Conservation (phyloP, 177 flowering plant species). For the Vitis hybrid region DNA sequence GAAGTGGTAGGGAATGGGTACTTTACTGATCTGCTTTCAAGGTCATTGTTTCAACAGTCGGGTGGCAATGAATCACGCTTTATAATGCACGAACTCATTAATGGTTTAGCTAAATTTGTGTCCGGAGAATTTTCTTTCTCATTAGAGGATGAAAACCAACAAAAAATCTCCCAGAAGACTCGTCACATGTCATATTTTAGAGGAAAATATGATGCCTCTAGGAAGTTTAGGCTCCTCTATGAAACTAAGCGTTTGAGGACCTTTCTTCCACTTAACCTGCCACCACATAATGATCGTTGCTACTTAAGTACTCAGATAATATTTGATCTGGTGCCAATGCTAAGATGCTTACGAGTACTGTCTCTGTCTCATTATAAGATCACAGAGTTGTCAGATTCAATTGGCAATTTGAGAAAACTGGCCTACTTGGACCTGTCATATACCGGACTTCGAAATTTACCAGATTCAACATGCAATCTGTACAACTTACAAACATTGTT, state of each 20-base stretch:
- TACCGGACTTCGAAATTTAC: slow-evolving; percentile 20
- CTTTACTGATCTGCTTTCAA: slow-evolving; percentile 21
- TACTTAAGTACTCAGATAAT: background rate
- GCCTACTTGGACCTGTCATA: slow-evolving; percentile 32
- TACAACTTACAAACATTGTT: slow-evolving; percentile 33
- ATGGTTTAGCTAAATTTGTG: slow-evolving; percentile 33
- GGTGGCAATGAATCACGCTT: background rate
- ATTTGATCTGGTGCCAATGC: slow-evolving; percentile 7
- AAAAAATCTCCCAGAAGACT: background rate
- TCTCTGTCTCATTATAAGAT: slow-evolving; percentile 3
- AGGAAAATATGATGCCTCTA: background rate
- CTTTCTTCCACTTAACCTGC: slow-evolving; percentile 17
- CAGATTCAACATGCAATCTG: slow-evolving; percentile 18
- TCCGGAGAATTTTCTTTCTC: slow-evolving; percentile 20
- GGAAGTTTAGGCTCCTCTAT: slow-evolving; percentile 6
- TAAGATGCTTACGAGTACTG: slow-evolving; percentile 22
- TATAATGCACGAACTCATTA: slow-evolving; percentile 43
- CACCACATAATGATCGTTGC: background rate
- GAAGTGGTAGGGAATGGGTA: slow-evolving; percentile 31
- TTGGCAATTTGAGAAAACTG: slow-evolving; percentile 30
- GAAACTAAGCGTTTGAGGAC: slow-evolving; percentile 21
- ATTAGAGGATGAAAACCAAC: slow-evolving; percentile 4
- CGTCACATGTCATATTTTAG: slow-evolving; percentile 27
- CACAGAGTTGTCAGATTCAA: slow-evolving; percentile 16
- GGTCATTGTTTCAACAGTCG: slow-evolving; percentile 30